These are phyloP conservation scores for Yamadazyma kanchanaburiensis DNA, from an alignment of 1,139 yeast species.

Conservation along the genomic window DNA sequence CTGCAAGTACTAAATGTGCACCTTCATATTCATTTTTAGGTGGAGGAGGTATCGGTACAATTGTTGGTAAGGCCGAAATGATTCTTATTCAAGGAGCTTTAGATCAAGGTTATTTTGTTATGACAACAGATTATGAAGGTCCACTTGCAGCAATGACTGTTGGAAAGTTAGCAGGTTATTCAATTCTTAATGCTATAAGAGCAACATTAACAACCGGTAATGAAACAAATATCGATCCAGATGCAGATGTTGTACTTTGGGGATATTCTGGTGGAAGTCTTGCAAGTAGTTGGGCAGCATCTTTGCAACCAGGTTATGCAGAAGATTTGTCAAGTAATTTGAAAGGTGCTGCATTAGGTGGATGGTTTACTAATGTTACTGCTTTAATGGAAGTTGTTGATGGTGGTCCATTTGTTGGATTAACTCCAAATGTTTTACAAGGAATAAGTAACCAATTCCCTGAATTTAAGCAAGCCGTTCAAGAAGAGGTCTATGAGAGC, in stretches of 20 bases:
- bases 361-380: slow-evolving; percentile 24
- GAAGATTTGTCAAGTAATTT: slow-evolving; percentile 24
- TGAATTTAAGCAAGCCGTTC: slow-evolving; percentile 8
- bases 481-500: slow-evolving; percentile 9
- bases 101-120: slow-evolving; percentile 27
- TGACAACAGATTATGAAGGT: slow-evolving; percentile 34
- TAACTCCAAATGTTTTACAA: slow-evolving; percentile 22
- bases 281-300: slow-evolving; percentile 38
- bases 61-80: slow-evolving; percentile 22
- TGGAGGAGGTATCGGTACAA: slow-evolving; percentile 16
- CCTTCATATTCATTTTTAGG: slow-evolving; percentile 28
- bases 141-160: slow-evolving; percentile 27
- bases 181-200: slow-evolving; percentile 27
- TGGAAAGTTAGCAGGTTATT: slow-evolving; percentile 29
- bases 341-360: slow-evolving; percentile 32
- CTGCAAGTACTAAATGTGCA: slow-evolving; percentile 27
- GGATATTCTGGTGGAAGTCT: slow-evolving; percentile 42
- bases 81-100: slow-evolving; percentile 22
- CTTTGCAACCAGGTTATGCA: slow-evolving; percentile 31
- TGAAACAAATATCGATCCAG: slow-evolving; percentile 23
- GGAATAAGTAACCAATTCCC: slow-evolving; percentile 28
- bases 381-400: slow-evolving; percentile 23
- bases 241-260: slow-evolving; percentile 29
- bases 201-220: slow-evolving; percentile 23
- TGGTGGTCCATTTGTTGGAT: slow-evolving; percentile 23